phyloP scores from a whole-genome alignment of 805 yeast genomes.

The Candida nemodendra region DNA sequence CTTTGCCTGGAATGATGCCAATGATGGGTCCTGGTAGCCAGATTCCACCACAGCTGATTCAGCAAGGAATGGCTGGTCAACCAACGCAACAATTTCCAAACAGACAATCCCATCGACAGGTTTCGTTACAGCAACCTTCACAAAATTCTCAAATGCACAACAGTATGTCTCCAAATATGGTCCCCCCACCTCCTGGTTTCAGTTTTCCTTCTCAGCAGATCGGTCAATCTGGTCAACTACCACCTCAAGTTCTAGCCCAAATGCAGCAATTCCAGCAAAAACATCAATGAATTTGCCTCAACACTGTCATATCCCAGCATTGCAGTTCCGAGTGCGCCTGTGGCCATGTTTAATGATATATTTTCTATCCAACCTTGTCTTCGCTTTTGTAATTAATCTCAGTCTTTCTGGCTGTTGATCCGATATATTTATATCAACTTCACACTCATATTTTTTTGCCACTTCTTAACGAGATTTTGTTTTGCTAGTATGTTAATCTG shows the following conservation, averaged over 20 bases:
- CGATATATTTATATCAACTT: no score
- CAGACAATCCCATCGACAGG: slow-evolving; percentile 1
- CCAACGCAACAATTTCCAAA: background rate
- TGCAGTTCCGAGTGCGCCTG: no score
- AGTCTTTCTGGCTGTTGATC: no score
- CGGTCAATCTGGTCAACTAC: slow-evolving; percentile 10
- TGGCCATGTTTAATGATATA: no score
- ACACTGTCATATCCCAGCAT: no score
- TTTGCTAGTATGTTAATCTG: no score
- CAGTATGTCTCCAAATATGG: slow-evolving; percentile 6
- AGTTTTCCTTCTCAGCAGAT: background rate
- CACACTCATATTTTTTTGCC: no score
- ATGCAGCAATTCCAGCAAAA: slow-evolving; percentile 9
- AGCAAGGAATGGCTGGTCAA: slow-evolving; percentile 1
- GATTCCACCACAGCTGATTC: slow-evolving; percentile 4
- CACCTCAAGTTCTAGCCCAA: slow-evolving; percentile 18
- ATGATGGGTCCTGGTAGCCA: slow-evolving; percentile 1
- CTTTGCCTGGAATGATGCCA: slow-evolving; percentile 26
- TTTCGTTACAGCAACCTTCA: background rate
- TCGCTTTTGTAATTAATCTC: no score
- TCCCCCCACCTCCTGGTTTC: background rate
- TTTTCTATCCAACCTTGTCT: no score
- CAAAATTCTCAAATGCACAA: slow-evolving; percentile 1
- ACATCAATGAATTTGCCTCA: no score
- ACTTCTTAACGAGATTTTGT: no score